Evolutionary conservation across 306 rosid genomes (phyloP).

Genomic region (Vigna trinervia): DNA sequence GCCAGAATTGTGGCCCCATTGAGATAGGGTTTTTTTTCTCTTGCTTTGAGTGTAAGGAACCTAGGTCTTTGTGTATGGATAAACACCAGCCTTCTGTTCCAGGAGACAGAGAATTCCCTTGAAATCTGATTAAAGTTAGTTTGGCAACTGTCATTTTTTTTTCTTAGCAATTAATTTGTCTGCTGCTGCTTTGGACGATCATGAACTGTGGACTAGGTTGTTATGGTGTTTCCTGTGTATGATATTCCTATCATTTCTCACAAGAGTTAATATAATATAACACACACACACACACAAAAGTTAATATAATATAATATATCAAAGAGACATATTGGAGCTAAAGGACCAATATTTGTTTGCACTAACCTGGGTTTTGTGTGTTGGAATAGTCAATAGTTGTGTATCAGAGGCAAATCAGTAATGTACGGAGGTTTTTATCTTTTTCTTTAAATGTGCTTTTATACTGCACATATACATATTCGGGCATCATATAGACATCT

Average conservation of each 20-base stretch:
- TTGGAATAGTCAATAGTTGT: not conserved
- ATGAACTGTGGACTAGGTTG: conserved; percentile 5
- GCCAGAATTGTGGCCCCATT: too few species aligned
- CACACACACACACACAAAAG: too few species aligned
- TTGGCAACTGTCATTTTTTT: not conserved
- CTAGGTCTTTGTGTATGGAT: not conserved
- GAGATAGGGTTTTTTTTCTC: too few species aligned
- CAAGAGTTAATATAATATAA: too few species aligned
- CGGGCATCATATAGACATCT: not conserved
- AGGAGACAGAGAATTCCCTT: not conserved
- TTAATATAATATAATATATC: too few species aligned
- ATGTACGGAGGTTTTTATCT: not conserved
- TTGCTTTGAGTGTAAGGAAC: not conserved
- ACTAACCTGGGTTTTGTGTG: not conserved
- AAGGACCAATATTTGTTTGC: not conserved
- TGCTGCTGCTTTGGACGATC: conserved; percentile 14
- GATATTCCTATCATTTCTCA: not conserved
- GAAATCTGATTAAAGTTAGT: not conserved
- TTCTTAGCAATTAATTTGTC: not conserved
- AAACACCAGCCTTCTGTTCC: not conserved
- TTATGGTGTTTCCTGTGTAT: conserved; percentile 12
- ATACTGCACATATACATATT: not conserved
- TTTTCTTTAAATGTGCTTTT: not conserved
- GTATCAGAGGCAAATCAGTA: not conserved
- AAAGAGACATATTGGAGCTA: not conserved